Base-by-base conservation (phyloP, 1,284 basidiomycete genomes). In the Neotropicomus parvogracilis region DNA sequence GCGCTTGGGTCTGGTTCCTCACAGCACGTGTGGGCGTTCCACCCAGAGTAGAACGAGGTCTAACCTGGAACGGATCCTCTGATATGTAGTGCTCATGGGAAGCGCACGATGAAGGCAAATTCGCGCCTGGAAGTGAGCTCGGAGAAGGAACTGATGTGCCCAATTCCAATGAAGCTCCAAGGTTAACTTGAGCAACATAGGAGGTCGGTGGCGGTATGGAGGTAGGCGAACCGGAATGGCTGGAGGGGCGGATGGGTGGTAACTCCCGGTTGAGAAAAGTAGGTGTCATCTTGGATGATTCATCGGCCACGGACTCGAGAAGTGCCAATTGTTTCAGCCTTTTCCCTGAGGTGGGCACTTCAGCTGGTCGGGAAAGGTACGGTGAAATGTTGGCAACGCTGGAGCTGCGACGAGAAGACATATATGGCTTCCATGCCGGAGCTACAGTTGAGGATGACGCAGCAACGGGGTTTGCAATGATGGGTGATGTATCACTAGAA, bases 231-330 rank as follows among this genome's bases (percentile, higher is more conserved):
- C 48, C 46, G 13, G 52, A 46, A 40, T 52, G 42, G 9, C 44
- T 38, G 6, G 34, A 14, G 40, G 20, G 32, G 9, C 11, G 34
- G 24, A 38, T 31, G 4, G 49, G 40, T n/a, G 67, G 60, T 28
- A 64, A 53, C n/a, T 65, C 59, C 29, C 67, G 71, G 33, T 66
- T 69, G 19, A 66, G 58, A 29, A 78, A 59, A 9, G 70, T 69
- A 13, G 79, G 75, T 6, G 80, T 75, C 71, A 81, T 74, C 55
- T 75, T 72, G 8, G 80, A 81, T 3, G 85, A 84, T 61, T 89
- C 85, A 54, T 83, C 79, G 1, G 79, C 85, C 33, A 88, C 78
- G 16, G 77, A 74, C 61, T 90, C 86, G n/a, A 90, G 70, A 51
- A 90, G 70, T 1, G 86, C 83, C 31, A 88, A 71, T 56, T 88